Conservation (phyloP, 2,329 filamentous ascomycete species). For the Thermothelomyces thermophilus region DNA sequence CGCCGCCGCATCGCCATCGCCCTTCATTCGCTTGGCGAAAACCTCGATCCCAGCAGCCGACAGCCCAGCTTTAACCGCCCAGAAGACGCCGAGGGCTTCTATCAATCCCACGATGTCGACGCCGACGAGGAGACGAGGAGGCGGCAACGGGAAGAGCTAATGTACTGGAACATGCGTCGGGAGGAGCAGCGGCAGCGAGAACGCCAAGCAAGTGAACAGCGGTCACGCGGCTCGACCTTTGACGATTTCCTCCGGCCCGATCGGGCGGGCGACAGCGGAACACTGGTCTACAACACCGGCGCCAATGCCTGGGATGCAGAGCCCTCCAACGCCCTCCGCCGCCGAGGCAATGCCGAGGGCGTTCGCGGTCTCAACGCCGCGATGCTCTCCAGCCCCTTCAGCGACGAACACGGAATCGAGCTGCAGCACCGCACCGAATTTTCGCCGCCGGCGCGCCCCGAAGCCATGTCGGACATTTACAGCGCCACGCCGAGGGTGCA, state of each 20-base stretch:
- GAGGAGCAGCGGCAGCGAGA: constrained; percentile 42
- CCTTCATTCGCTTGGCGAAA: constrained; percentile 53
- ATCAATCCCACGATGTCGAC: constrained; percentile 49
- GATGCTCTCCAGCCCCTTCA: constrained; percentile 53
- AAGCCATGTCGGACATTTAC: constrained; percentile 47
- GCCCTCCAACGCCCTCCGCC: constrained; percentile 41
- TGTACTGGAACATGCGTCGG: constrained; percentile 58
- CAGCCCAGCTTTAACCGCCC: constrained; percentile 58
- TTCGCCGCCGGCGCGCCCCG: constrained; percentile 41
- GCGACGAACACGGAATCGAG: constrained; percentile 50
- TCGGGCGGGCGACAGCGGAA: constrained; percentile 44
- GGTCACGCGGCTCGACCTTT: constrained; percentile 39
- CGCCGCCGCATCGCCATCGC: constrained; percentile 56
- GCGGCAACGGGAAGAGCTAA: constrained; percentile 56
- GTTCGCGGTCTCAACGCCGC: constrained; percentile 41
- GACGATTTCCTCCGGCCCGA: constrained; percentile 54
- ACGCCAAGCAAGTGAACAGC: constrained; percentile 17
- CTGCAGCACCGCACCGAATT: constrained; percentile 37
- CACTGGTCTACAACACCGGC: constrained; percentile 53
- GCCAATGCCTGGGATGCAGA: constrained; percentile 35
- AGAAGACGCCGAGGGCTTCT: constrained; percentile 59
- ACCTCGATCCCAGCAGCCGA: constrained; percentile 41
- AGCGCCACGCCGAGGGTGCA: constrained; percentile 45
- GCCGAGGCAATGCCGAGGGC: constrained; percentile 39
- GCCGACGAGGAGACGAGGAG: constrained; percentile 56